phyloP scores from a whole-genome alignment of 495 filamentous ascomycete genomes.

The Podospora sp. region DNA sequence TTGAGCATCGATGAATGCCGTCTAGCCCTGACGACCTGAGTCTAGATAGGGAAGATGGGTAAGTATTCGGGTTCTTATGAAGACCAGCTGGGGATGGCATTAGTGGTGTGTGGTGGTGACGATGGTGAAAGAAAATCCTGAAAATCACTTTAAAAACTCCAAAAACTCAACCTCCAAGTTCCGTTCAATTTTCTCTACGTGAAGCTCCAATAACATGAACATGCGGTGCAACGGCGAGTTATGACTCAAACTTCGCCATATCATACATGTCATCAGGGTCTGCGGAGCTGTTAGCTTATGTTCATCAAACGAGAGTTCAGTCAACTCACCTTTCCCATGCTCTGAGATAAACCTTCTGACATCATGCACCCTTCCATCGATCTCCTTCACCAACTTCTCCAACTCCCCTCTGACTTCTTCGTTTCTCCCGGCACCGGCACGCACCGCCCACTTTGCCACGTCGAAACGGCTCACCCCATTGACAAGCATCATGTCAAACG shows the following conservation, averaged over 20 bases:
- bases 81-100: too few relatives aligned
- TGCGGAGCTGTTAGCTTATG: conserved; percentile 15
- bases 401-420: conserved; percentile 52
- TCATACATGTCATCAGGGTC: conserved; percentile 56
- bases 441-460: conserved; percentile 60
- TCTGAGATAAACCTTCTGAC: conserved; percentile 60
- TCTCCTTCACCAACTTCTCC: conserved; percentile 49
- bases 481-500: conserved; percentile 73
- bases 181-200: too few relatives aligned
- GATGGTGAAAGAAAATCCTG: too few relatives aligned
- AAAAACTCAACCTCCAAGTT: too few relatives aligned
- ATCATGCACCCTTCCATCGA: conserved; percentile 54
- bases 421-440: conserved; percentile 37
- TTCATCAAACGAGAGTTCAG: neutral
- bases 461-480: conserved; percentile 67
- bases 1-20: too few relatives aligned
- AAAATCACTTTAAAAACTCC: too few relatives aligned
- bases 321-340: conserved; percentile 47
- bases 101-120: too few relatives aligned
- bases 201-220: too few relatives aligned
- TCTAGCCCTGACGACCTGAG: too few relatives aligned
- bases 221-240: too few relatives aligned
- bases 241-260: conserved; percentile 26
- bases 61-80: too few relatives aligned
- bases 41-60: too few relatives aligned